Conservation (phyloP, 768 basidiomycete genomes). For the Cystofilobasidium bisporidii region DNA sequence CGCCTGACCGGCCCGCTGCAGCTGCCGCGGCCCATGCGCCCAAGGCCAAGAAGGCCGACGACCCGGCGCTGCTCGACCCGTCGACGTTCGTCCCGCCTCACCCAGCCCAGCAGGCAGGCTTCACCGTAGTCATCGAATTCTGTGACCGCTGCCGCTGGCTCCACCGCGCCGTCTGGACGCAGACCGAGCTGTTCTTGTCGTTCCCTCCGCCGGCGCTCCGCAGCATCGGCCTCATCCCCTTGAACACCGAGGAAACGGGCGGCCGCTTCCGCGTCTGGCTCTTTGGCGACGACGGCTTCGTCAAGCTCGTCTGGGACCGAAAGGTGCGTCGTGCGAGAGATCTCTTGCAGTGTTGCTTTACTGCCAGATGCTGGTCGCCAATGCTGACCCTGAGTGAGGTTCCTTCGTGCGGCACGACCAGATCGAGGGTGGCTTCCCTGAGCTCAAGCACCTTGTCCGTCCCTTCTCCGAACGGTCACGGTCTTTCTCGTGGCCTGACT, state of each 20-base stretch:
- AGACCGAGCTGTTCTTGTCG: conserved; percentile 81
- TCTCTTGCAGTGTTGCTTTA: neutral
- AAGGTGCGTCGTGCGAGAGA: conserved; percentile 46
- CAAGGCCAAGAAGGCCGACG: neutral
- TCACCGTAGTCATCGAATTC: conserved; percentile 69
- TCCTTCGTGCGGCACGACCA: conserved; percentile 9
- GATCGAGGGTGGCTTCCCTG: conserved; percentile 78
- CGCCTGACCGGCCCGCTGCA: neutral
- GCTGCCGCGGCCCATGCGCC: neutral
- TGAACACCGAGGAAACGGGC: conserved; percentile 68
- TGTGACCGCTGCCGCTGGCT: conserved; percentile 54
- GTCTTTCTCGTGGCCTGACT: too few species aligned
- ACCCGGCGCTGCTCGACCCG: conserved; percentile 29
- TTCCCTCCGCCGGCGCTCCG: conserved; percentile 69
- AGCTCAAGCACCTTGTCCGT: conserved; percentile 70
- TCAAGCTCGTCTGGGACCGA: conserved; percentile 63
- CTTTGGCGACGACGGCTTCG: conserved; percentile 38
- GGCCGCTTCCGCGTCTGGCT: conserved; percentile 91
- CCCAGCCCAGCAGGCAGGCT: conserved; percentile 40
- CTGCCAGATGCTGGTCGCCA: neutral
- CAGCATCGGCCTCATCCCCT: conserved; percentile 61
- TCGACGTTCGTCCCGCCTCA: conserved; percentile 32
- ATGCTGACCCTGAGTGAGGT: too few species aligned
- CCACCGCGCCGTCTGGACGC: conserved; percentile 69
- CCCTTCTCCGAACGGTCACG: neutral